These are phyloP conservation scores for Diaporthe capsici DNA, from an alignment of 2,329 filamentous ascomycete genomes.

Conservation along the genomic window DNA sequence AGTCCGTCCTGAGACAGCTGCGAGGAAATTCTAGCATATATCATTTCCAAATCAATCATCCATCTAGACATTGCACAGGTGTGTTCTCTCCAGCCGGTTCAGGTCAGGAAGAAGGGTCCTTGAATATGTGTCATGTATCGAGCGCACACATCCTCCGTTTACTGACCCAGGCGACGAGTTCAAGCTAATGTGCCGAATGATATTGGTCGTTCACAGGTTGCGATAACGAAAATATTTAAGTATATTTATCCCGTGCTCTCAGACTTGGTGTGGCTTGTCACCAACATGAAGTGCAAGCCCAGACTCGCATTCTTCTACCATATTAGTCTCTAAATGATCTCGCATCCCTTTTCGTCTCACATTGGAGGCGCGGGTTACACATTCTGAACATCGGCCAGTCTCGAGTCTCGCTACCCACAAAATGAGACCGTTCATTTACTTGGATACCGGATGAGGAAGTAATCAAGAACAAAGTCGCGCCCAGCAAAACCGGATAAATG, in stretches of 20 bases:
- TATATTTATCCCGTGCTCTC: not conserved
- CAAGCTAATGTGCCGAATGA: no score
- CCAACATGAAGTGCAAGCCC: not conserved
- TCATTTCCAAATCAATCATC: no score
- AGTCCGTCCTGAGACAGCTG: no score
- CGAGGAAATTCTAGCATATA: no score
- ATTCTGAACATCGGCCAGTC: no score
- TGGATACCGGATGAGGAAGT: not conserved
- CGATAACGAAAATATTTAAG: not conserved
- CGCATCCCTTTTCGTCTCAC: no score
- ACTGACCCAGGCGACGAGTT: not conserved
- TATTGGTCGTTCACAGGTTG: not conserved
- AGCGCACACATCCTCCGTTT: not conserved
- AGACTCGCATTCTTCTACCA: not conserved
- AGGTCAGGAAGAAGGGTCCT: not conserved
- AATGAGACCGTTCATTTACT: not conserved
- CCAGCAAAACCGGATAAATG: conserved; percentile 15
- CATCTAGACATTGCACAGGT: no score
- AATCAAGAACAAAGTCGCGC: not conserved
- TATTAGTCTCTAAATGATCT: not conserved
- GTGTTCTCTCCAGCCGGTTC: no score
- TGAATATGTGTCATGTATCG: not conserved
- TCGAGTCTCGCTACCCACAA: not conserved
- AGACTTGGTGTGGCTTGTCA: not conserved
- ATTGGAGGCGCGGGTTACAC: not conserved